Percentiles rank a stretch among this genome's conserved stretches.
These are phyloP conservation scores for Lachancea fermentati DNA, from an alignment of 805 yeast species.

Conservation along the genomic window DNA sequence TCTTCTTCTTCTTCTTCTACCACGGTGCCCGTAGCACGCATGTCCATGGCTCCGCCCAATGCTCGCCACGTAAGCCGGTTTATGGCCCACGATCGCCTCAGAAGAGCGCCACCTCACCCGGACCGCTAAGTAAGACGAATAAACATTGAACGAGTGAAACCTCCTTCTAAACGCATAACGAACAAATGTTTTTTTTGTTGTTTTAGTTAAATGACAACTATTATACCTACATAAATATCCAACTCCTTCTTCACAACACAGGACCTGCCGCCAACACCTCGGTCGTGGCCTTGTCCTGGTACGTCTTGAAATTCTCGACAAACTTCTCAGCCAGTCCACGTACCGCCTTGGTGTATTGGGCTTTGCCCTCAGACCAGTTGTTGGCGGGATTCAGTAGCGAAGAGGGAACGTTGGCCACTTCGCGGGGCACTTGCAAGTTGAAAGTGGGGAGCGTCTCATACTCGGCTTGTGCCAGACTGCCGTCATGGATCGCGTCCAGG, in stretches of 20 bases:
- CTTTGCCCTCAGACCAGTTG: constrained; percentile 63
- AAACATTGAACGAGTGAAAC: too few relatives aligned
- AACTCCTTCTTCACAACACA: constrained; percentile 7
- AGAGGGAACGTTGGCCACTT: constrained; percentile 68
- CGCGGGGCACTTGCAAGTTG: constrained; percentile 80
- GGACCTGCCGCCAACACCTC: constrained; percentile 97
- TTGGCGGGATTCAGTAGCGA: constrained; percentile 82
- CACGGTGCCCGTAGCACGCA: not conserved
- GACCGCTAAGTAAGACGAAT: not conserved
- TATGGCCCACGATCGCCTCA: constrained; percentile 6
- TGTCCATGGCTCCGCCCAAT: constrained; percentile 10
- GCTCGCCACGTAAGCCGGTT: constrained; percentile 3
- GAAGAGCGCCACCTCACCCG: not conserved
- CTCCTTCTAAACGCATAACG: too few relatives aligned
- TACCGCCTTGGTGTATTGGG: constrained; percentile 50
- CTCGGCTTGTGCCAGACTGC: constrained; percentile 72
- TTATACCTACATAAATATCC: not conserved
- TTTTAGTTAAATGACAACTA: too few relatives aligned
- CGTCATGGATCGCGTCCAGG: constrained; percentile 89
- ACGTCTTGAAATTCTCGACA: constrained; percentile 79
- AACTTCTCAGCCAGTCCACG: constrained; percentile 68
- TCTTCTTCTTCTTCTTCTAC: not conserved
- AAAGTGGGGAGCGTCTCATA: constrained; percentile 83
- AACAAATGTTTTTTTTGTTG: too few relatives aligned
- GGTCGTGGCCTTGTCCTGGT: constrained; percentile 71